Base-by-base conservation (phyloP, 164 flowering plant species). In the Buxus sempervirens region DNA sequence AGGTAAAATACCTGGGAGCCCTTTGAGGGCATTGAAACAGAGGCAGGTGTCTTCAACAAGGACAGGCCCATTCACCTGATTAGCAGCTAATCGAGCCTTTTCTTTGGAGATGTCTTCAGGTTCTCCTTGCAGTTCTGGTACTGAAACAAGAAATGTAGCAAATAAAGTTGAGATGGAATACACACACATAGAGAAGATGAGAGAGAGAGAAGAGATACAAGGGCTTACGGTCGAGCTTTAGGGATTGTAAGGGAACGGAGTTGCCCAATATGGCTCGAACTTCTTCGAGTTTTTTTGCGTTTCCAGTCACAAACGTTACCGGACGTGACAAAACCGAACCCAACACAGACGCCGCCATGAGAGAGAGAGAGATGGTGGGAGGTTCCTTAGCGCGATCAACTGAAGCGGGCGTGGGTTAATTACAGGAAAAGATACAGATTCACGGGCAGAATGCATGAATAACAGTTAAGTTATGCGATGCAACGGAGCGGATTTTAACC, bases 11-110 rank as follows among this genome's bases (percentile, higher is more conserved):
- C 98, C 97, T 26, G 98, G 98, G 41, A 94, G 90, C 58, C 96
- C 98, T 77, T 87, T 80, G 20, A 95, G 84, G 28, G 97, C 93
- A 82, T 89, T 90, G 79, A 92, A 95, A 72, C 97, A 95, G 48
- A 92, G 91, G 78, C 97, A 95, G 64, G 98, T 95, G 67, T 92
- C 98, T 80, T 95, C 98, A 67, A 92, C 98, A 57, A 95, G 81
- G 57, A 92, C 97, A 0, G 98, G 96, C 18, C 97, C 98, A 68
- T 88, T 84, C 49, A 90, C 93, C 90, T 94, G 79, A 22, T 78
- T 74, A 12, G 97, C 97, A 66, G 98, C 98, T 65, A 92, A 70
- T 48, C 90, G 83, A 73, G 97, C 98, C 76, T 95, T 95, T 71
- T 92, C 96, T 77, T 86, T 91, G 26, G 97, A 90, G 62, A 95